Conservation (phyloP, 1,284 basidiomycete genomes). For the Ustilago hordei region DNA sequence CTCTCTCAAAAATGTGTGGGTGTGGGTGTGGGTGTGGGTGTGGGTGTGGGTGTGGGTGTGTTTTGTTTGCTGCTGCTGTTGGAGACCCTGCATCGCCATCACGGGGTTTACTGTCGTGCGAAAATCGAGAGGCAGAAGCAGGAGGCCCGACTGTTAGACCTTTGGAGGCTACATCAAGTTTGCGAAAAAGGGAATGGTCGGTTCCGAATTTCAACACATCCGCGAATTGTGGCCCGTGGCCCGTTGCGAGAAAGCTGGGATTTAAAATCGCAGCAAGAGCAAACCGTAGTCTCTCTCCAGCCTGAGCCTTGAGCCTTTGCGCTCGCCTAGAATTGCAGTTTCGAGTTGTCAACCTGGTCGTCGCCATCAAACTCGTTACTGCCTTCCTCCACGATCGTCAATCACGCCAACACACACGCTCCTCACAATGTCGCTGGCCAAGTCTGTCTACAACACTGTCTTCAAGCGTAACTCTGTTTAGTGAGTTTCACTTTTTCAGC, state of each 20-base stretch:
- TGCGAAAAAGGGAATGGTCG: neutral
- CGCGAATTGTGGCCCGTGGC: slow-evolving; percentile 20
- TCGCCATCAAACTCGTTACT: neutral
- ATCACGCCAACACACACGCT: slow-evolving; percentile 11
- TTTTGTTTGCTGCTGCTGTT: neutral
- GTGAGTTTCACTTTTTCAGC: slow-evolving; percentile 42
- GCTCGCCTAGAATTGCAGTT: slow-evolving; percentile 13
- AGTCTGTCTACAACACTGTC: slow-evolving; percentile 59
- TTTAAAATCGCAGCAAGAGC: slow-evolving; percentile 28
- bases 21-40: too few relatives aligned
- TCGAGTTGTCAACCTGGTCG: slow-evolving; percentile 3
- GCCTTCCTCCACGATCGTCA: slow-evolving; percentile 23
- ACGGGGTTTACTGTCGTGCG: neutral
- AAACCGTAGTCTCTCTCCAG: neutral
- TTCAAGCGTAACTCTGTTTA: slow-evolving; percentile 68
- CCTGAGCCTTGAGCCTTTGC: slow-evolving; percentile 1
- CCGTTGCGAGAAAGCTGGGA: slow-evolving; percentile 5
- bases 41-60: too few relatives aligned
- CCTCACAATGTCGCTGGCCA: slow-evolving; percentile 56
- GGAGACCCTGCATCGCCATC: slow-evolving; percentile 1
- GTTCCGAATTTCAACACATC: slow-evolving; percentile 23
- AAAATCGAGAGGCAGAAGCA: neutral
- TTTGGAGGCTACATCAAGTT: neutral
- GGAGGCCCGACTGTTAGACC: neutral
- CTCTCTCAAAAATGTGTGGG: neutral